Evolutionary conservation across 495 filamentous ascomycete genomes (phyloP).

Genomic region (Rostrohypoxylon terebratum): DNA sequence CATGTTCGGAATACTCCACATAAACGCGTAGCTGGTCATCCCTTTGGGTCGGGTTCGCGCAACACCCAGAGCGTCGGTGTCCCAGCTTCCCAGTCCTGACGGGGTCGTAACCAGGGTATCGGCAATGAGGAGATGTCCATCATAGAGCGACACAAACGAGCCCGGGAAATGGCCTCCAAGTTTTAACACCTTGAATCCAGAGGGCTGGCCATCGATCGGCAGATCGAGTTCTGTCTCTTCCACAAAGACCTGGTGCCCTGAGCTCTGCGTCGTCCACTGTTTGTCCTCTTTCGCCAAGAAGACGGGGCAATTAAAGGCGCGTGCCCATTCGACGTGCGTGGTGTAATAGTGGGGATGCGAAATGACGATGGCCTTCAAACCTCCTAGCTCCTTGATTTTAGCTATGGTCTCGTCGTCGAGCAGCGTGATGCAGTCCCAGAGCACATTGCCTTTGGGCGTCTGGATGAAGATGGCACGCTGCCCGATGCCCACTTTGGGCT

Average conservation of each 20-base stretch:
- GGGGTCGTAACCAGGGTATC: constrained; percentile 78
- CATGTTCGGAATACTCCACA: constrained; percentile 85
- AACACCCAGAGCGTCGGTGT: constrained; percentile 47
- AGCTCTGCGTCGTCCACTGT: constrained; percentile 63
- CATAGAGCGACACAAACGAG: constrained; percentile 71
- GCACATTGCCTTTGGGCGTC: constrained; percentile 70
- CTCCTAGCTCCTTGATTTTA: constrained; percentile 63
- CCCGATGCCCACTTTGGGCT: constrained; percentile 77
- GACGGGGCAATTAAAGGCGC: constrained; percentile 70
- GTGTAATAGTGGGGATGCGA: constrained; percentile 84
- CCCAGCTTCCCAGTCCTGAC: constrained; percentile 59
- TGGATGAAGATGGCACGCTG: constrained; percentile 75
- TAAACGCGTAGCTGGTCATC: constrained; percentile 74
- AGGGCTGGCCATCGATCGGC: constrained; percentile 54
- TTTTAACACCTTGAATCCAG: constrained; percentile 71
- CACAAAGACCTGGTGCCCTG: constrained; percentile 59
- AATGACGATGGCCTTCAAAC: constrained; percentile 78
- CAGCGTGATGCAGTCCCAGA: constrained; percentile 79
- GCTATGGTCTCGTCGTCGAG: constrained; percentile 70
- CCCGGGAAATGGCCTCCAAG: constrained; percentile 82
- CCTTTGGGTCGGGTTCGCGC: constrained; percentile 62
- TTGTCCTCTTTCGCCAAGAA: constrained; percentile 71
- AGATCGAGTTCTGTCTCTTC: constrained; percentile 50
- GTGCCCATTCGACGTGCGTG: constrained; percentile 75
- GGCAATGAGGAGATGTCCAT: constrained; percentile 71